Evolutionary conservation across 1,139 yeast species (phyloP).

Genomic region (Taphrina flavorubra): DNA sequence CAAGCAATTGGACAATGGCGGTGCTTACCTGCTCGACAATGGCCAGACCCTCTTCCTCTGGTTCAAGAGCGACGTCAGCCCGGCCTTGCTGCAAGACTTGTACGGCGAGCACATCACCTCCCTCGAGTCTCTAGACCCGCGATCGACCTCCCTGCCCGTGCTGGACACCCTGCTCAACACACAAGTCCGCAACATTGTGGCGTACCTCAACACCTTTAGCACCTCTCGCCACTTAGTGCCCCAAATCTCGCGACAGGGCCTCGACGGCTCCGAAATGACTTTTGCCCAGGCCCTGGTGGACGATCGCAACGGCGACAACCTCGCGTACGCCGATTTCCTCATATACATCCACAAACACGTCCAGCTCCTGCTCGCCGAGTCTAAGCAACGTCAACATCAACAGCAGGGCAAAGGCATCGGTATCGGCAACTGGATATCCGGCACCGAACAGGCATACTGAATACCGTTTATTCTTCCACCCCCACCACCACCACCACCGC

Average conservation of each 20-base stretch:
- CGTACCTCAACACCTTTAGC: conserved; percentile 55
- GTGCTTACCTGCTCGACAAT: conserved; percentile 78
- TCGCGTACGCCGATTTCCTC: conserved; percentile 66
- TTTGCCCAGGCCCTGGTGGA: conserved; percentile 71
- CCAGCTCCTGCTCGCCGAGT: conserved; percentile 39
- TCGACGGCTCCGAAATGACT: conserved; percentile 66
- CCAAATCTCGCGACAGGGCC: conserved; percentile 67
- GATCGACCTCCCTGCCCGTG: conserved; percentile 69
- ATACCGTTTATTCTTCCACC: neutral
- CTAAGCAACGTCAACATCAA: too few relatives aligned
- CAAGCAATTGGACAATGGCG: conserved; percentile 63
- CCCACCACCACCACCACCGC: neutral
- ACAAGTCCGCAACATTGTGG: conserved; percentile 69
- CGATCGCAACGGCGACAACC: conserved; percentile 66
- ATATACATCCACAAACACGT: conserved; percentile 63
- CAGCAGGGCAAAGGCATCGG: conserved; percentile 21
- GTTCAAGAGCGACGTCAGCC: conserved; percentile 74
- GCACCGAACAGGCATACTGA: conserved; percentile 26
- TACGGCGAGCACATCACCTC: conserved; percentile 65
- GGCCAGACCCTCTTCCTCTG: conserved; percentile 69
- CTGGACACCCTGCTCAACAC: conserved; percentile 70
- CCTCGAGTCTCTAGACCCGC: conserved; percentile 58
- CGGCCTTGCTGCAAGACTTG: conserved; percentile 70
- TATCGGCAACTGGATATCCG: conserved; percentile 17
- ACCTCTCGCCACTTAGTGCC: conserved; percentile 51